Base-by-base conservation (phyloP, 192 early-diverging fungal genomes). In the Coemansia sp. region DNA sequence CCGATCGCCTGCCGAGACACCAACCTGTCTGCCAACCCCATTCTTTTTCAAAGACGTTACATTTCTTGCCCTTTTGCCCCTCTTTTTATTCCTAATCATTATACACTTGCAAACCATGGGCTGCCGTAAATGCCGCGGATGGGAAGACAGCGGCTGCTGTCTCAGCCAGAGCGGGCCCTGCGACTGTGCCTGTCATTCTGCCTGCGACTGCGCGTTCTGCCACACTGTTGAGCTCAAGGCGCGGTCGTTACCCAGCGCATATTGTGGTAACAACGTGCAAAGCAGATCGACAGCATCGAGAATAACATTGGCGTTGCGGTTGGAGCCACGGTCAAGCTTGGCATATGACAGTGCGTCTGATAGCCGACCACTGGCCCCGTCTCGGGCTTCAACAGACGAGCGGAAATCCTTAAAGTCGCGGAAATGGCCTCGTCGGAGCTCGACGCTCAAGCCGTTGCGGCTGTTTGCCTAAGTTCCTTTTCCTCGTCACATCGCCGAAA, bases 101-200 rank as follows among this genome's bases (percentile, higher is more conserved):
- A 12, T n/a, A 45, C 41, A 45, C 21, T 11, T 37, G 32, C n/a
- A 58, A 53, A 48, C n/a, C 59, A 75, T 75, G 73, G 73, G 73
- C 38, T 76, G 73, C 67, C 67, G 56, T 22, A 76, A 69, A 43
- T 76, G 73, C 52, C 73, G 73, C 41, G 73, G 73, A 60, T 76
- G 73, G 73, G 73, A 76, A 39, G 67, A 76, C 39, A 76, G 68
- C 63, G 64, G 66, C 49, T 76, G 73, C 73, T 76, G 73, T 32
- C 57, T 76, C 19, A 76, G 73, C 63, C 67, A 70, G 51, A 27
- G 32, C n/a, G 14, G n/a, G 2, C 19, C 49, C 12, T 76, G 73
- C 50, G 7, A 24, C 22, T 76, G 73, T 47, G 39, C 19, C 27
- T 76, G 73, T 56, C 73, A 76, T 25, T 56, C 64, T 21, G 61